Evolutionary conservation across 257 asterid species (phyloP).

Genomic region (Ocimum tenuiflorum): DNA sequence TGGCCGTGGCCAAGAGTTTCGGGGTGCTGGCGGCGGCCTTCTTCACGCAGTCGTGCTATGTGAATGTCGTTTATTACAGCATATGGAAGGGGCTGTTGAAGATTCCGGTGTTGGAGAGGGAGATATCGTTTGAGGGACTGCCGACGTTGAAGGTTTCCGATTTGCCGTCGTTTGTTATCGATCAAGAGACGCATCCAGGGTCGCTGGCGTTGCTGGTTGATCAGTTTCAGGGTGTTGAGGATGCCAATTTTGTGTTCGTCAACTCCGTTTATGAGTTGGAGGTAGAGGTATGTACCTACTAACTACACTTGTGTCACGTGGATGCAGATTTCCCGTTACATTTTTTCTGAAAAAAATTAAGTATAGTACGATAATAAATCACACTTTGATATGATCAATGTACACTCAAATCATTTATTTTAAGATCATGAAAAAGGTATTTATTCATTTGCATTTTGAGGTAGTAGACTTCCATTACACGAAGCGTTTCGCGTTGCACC

Average conservation of each 20-base stretch:
- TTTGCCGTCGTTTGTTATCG: constrained; percentile 25
- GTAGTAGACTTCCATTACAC: no score
- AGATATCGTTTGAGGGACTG: constrained; percentile 7
- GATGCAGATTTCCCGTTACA: no score
- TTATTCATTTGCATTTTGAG: no score
- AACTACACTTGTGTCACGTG: no score
- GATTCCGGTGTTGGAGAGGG: background rate
- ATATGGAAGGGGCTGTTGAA: background rate
- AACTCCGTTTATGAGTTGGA: constrained; percentile 27
- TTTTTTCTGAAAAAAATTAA: no score
- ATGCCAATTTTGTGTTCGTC: constrained; percentile 19
- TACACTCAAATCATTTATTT: no score
- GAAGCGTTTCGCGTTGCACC: no score
- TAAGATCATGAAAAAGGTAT: no score
- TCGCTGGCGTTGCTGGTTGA: background rate
- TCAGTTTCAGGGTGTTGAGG: constrained; percentile 21
- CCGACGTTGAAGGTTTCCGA: constrained; percentile 13
- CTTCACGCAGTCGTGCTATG: constrained; percentile 18
- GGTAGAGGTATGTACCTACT: constrained; percentile 21
- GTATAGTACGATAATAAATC: no score
- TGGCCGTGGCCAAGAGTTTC: constrained; percentile 10
- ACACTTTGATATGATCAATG: no score
- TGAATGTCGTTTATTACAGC: constrained; percentile 12
- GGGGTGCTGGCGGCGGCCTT: constrained; percentile 18
- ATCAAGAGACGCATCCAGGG: background rate